Base-by-base conservation (phyloP, 768 basidiomycete genomes). In the Tricholoma flavovirens region DNA sequence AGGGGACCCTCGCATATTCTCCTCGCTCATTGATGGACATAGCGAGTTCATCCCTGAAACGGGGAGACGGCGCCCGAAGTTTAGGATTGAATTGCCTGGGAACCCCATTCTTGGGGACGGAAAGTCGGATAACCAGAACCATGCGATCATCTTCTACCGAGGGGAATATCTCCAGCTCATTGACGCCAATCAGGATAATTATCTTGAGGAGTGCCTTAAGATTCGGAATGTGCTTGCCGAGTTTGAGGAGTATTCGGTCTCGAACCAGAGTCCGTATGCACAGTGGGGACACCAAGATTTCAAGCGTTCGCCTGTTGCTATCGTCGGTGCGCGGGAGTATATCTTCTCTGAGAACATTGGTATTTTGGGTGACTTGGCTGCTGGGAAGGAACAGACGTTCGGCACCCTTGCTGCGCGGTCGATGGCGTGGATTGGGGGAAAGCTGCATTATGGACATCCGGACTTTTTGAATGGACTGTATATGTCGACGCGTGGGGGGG, bases 301-400 rank as follows among this genome's bases (percentile, higher is more conserved):
- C 80, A 83, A 83, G 68, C 82, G 83, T 58, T 71, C 90, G 19
- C 97, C 97, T 15, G 89, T 98, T 19, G 96, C 97, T 14, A 99
- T 99, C 60, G 90, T 99, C 60, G 97, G 96, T 71, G 96, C 97
- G 9, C 86, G 97, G 74, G 96, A 99, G 78, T 99, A 99, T 73
- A 98, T 99, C 69, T 99, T 99, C 76, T 98, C 97, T 52, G 97
- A 99, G 77, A 98, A 98, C 69, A 98, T 98, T 60, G 97, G 97
- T 79, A 96, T 98, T 64, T 80, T 99, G 48, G 97, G 97, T 65
- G 97, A 99, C 73, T 82, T 99, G 45, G 97, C 97, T 40, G 97
- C 97, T 58, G 95, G 97, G 15, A 98, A 99, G 78, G 97, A 99
- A 73, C 97, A 98, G 72, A 99, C 97, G 36, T 99, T 99, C 71